Conservation (phyloP, 2,329 filamentous ascomycete species). For the Tolypocladium tropicale region DNA sequence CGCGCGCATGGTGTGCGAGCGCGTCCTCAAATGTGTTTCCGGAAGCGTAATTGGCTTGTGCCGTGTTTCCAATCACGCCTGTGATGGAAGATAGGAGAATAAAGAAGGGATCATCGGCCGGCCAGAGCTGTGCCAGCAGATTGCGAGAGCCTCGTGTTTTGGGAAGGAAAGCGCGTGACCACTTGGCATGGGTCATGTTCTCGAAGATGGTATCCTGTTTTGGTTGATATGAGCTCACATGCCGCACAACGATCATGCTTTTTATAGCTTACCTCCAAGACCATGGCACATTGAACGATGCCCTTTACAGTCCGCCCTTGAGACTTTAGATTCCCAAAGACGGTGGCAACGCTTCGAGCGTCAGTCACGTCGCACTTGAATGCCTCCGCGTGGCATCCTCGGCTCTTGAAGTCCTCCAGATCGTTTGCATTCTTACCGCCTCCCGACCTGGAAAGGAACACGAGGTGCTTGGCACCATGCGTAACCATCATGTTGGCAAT, state of each 20-base stretch:
- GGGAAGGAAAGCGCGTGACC: constrained; percentile 13
- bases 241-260: no score
- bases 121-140: constrained; percentile 15
- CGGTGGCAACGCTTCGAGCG: no score
- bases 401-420: neutral
- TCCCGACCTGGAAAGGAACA: constrained; percentile 16
- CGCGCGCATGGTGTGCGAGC: constrained; percentile 5
- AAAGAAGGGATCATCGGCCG: constrained; percentile 24
- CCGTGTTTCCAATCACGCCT: constrained; percentile 18
- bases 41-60: constrained; percentile 27
- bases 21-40: constrained; percentile 18
- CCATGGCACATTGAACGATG: constrained; percentile 12
- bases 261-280: no score
- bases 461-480: constrained; percentile 14
- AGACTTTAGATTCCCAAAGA: no score
- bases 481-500: constrained; percentile 25
- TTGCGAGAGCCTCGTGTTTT: constrained; percentile 20
- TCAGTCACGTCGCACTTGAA: no score
- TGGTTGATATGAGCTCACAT: no score
- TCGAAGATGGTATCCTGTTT: constrained; percentile 18
- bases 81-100: constrained; percentile 21
- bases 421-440: neutral
- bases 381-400: no score
- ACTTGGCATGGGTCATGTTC: constrained; percentile 13
- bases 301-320: neutral